Base-by-base conservation (phyloP, 2,329 filamentous ascomycete genomes). In the Exophiala viscosa region DNA sequence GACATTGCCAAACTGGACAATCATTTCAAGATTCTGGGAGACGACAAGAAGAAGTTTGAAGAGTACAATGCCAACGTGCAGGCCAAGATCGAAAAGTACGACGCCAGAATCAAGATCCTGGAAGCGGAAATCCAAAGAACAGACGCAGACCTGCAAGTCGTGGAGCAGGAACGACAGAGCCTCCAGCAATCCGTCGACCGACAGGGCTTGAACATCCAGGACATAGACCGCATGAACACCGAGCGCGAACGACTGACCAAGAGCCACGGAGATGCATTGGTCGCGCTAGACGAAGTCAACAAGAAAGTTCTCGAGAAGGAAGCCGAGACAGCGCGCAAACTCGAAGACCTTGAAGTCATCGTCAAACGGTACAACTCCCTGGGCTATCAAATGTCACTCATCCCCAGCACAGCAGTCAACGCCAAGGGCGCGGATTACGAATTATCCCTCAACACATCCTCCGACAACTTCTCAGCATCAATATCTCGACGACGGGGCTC, bases 141-240 rank as follows among this genome's bases (percentile, higher is more conserved):
- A 17, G 76, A 85, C 48, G 73, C 79, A 7, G 90, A 96, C 64
- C 75, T 95, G 32, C 79, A 82, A 53, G 87, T 89, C 63, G 87
- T 87, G 0, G 91, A 97, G 60, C 84, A 87, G 13, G 93, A 99
- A 69, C 84, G 90, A 57, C 75, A 83, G 38, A 79, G 80, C 28
- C 78, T 99, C 8, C 92, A 97, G 68, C 84, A 86, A 54, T 85
- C 87, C 28, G 90, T 99, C 23, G 93, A 97, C 69, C 85, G 87
- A 62, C 90, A 95, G 67, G 93, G 93, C 2, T 91, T 99, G 68
- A 95, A 90, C 65, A 95, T 96, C 73, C 88, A 93, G 73, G 93
- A 99, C 79, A 97, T 99, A 67, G 93, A 99, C 78, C 90, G 93
- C 70, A 96, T 99, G 92, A 96, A 90, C 62, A 86, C 88, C 33